A percentile compares a stretch with the other conserved stretches of the same genome.
Evolutionary conservation across 768 basidiomycete genomes (phyloP).

Genomic region (Pisolithus tinctorius): DNA sequence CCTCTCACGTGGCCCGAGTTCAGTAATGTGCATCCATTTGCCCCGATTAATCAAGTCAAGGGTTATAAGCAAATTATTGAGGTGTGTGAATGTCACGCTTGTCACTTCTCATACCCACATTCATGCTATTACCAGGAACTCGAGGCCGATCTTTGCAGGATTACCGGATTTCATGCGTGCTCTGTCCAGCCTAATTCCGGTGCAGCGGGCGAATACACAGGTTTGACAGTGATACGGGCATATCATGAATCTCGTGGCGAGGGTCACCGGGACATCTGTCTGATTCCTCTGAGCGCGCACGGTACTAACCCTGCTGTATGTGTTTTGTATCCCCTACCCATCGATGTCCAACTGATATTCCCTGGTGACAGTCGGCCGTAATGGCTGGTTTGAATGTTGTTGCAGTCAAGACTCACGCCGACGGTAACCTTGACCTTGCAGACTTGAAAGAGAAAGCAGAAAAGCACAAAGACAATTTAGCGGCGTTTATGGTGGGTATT

Average conservation of each 20-base stretch:
- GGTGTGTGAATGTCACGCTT: constrained; percentile 29
- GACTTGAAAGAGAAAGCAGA: constrained; percentile 86
- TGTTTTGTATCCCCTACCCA: constrained; percentile 5
- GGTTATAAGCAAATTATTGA: constrained; percentile 83
- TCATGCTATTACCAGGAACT: constrained; percentile 58
- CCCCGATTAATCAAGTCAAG: constrained; percentile 78
- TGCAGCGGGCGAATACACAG: constrained; percentile 95
- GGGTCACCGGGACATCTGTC: constrained; percentile 78
- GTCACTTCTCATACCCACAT: background rate
- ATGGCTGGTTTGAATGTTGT: constrained; percentile 98
- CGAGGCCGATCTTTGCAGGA: constrained; percentile 82
- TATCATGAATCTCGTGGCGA: constrained; percentile 90
- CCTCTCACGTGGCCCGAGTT: constrained; percentile 95
- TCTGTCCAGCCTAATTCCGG: constrained; percentile 99
- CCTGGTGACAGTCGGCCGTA: constrained; percentile 67
- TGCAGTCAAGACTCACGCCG: constrained; percentile 79
- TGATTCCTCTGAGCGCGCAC: constrained; percentile 94
- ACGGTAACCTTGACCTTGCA: constrained; percentile 84
- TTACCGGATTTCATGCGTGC: constrained; percentile 94
- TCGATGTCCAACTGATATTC: constrained; percentile 10
- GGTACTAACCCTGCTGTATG: constrained; percentile 96
- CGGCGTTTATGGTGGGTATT: constrained; percentile 82
- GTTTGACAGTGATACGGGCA: constrained; percentile 89
- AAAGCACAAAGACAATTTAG: constrained; percentile 85
- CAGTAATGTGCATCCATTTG: constrained; percentile 87